Conservation (phyloP, 1,284 basidiomycete species). For the Coniferiporia weirii region DNA sequence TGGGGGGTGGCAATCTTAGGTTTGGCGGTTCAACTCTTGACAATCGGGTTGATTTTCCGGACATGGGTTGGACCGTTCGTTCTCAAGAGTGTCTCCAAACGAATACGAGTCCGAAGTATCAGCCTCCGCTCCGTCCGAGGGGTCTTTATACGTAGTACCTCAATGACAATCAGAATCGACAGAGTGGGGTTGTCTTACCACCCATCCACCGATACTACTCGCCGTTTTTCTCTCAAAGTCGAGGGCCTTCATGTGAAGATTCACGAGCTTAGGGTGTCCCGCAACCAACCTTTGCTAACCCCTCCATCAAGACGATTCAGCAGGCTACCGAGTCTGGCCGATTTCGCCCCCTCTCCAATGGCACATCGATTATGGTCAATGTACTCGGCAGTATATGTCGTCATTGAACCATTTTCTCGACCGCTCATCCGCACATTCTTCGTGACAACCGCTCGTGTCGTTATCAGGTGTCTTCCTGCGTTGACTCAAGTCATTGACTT, state of each 20-base stretch:
- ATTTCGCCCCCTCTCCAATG: conserved; percentile 51
- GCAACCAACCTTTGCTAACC: not conserved
- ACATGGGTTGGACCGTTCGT: conserved; percentile 62
- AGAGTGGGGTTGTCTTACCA: conserved; percentile 58
- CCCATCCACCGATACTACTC: conserved; percentile 39
- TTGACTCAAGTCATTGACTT: conserved; percentile 63
- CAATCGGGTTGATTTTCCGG: conserved; percentile 52
- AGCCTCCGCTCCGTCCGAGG: conserved; percentile 73
- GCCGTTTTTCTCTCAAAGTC: conserved; percentile 53
- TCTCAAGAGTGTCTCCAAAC: conserved; percentile 51
- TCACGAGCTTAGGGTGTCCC: conserved; percentile 25
- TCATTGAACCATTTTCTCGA: conserved; percentile 54
- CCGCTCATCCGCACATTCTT: conserved; percentile 54
- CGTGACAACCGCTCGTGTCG: conserved; percentile 47
- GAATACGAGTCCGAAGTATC: conserved; percentile 61
- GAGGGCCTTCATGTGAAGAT: conserved; percentile 57
- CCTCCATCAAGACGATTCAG: conserved; percentile 27
- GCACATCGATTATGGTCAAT: conserved; percentile 45
- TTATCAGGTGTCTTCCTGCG: conserved; percentile 58
- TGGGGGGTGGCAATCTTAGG: conserved; percentile 36
- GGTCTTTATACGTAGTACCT: conserved; percentile 55
- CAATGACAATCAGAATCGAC: conserved; percentile 52
- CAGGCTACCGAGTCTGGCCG: conserved; percentile 43
- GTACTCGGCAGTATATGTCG: conserved; percentile 37
- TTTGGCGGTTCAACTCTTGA: conserved; percentile 43